Evolutionary conservation across 2,329 filamentous ascomycete genomes (phyloP), one percentile per base, ranked within the genome.

Genomic region (Juglanconis oblonga): DNA sequence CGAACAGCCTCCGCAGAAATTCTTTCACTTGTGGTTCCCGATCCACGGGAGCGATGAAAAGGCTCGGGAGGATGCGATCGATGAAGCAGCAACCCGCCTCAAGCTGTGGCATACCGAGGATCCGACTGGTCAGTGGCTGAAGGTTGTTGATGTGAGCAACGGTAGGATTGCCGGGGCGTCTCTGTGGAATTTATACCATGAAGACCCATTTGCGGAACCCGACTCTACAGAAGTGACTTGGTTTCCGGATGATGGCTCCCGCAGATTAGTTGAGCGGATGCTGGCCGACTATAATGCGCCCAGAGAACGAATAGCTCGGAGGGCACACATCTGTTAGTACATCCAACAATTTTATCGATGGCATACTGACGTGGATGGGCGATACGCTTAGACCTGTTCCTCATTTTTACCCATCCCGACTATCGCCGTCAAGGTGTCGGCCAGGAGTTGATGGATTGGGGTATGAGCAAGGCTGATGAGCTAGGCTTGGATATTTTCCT

Each of bases 181-280:
- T 2, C 61, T 65, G 10, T 73, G 71, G 71, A 69, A 71, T 33
- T 66, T 69, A 29, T 66, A 69, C 58, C 55, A 66, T 11, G 65
- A 67, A 29, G 68, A 72, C 55, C 71, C 69, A 0, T 73, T 70
- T 51, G 62, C 62, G 4, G 32, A 63, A 1, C 56, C 58, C 1
- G 10, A 58, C 1, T 32, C 55, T 11, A 8, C 55, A 36, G 59
- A 67, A 24, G 70, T 67, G 11, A 67, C 66, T 9, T 73, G 72
- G 72, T 74, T 70, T 47, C 73, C 72, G 0, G 66, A 73, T 48
- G 69, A 66, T n/a, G 57, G 66, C 1, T 64, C 67, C 4, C 67
- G 67, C 10, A 17, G 32, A 0, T 68, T 65, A 29, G 67, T 58
- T 2, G 68, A 68, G 59, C 44, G 68, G 42, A 59, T 49, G 2